Evolutionary conservation across 805 yeast genomes (phyloP), one percentile per base, ranked within the genome.

Genomic region (Metschnikowia gelsemii): DNA sequence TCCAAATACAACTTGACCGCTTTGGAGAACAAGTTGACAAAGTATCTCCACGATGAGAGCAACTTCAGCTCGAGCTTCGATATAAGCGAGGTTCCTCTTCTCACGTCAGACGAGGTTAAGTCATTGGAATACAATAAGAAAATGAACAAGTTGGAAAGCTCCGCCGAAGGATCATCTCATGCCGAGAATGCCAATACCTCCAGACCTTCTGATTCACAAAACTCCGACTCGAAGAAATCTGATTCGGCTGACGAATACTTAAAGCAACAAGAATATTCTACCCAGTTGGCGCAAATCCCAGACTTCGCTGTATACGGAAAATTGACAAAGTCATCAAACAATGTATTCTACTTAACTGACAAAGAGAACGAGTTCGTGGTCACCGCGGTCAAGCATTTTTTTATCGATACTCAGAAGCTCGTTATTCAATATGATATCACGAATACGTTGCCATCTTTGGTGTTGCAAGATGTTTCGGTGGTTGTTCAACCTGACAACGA

Each of bases 341-440:
- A 72, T 25, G 68, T 69, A 30, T 70, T 79, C 42, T 79, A 83
- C 51, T 78, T 91, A 56, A 90, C 98, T 17, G 99, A 93, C 62
- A 74, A 78, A 45, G 98, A 90, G 62, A 88, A 95, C 47, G 99
- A 93, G 66, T 88, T 89, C 62, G 90, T 88, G 32, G 95, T 93
- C 45, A 76, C 75, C 38, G 90, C 84, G 25, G 72, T 87, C 42
- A 90, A 87, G 64, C 98, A 90, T 61, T 66, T 90, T 42, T 93
- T 86, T 64, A 54, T 67, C 33, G 79, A 79, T 47, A 70, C 78
- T 12, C 82, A 85, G 55, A 70, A 84, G 56, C 79, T 91, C 47
- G 79, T 82, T 23, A 65, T 89, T 50, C 96, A 91, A 69, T 91
- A 78, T 65, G 80, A 84, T 50, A 78, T 93, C 50, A 77, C 83